These are phyloP conservation scores for Cladosporium cucumerinum DNA, from an alignment of 2,329 filamentous ascomycete species.

Conservation along the genomic window DNA sequence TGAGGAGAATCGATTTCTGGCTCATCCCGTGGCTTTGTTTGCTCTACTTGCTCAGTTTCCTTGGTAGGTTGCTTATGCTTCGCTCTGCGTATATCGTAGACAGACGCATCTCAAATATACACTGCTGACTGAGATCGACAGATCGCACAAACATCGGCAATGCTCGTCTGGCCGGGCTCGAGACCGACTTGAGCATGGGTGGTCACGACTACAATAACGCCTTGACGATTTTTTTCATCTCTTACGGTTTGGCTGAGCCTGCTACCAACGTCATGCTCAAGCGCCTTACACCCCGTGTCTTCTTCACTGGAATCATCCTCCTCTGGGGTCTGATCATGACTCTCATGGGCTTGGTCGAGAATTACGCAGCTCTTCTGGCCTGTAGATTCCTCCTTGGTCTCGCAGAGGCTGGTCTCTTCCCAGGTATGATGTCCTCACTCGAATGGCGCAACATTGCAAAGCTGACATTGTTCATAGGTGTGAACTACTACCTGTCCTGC, in stretches of 20 bases:
- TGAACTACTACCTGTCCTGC: constrained; percentile 62
- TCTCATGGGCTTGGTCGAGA: constrained; percentile 29
- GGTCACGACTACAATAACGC: constrained; percentile 67
- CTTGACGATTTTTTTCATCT: constrained; percentile 82
- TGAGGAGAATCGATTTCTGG: constrained; percentile 60
- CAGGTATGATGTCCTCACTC: constrained; percentile 30
- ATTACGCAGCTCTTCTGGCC: constrained; percentile 30
- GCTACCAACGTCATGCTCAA: constrained; percentile 80
- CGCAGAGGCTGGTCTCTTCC: constrained; percentile 66
- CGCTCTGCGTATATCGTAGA: neutral
- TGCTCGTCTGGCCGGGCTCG: constrained; percentile 57
- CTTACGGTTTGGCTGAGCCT: constrained; percentile 75
- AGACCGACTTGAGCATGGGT: constrained; percentile 59
- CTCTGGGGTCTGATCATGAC: constrained; percentile 70
- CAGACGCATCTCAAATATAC: neutral
- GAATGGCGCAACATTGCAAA: neutral
- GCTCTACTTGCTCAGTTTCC: constrained; percentile 70
- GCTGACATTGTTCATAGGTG: constrained; percentile 20
- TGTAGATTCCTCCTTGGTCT: constrained; percentile 63
- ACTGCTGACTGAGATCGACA: constrained; percentile 16
- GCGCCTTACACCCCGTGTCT: constrained; percentile 68
- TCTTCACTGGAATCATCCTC: constrained; percentile 72
- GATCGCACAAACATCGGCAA: constrained; percentile 73
- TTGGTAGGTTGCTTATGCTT: constrained; percentile 46
- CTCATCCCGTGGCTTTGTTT: constrained; percentile 67